Evolutionary conservation across 306 rosid species (phyloP).

Genomic region (Chamaecrista fasciculata): DNA sequence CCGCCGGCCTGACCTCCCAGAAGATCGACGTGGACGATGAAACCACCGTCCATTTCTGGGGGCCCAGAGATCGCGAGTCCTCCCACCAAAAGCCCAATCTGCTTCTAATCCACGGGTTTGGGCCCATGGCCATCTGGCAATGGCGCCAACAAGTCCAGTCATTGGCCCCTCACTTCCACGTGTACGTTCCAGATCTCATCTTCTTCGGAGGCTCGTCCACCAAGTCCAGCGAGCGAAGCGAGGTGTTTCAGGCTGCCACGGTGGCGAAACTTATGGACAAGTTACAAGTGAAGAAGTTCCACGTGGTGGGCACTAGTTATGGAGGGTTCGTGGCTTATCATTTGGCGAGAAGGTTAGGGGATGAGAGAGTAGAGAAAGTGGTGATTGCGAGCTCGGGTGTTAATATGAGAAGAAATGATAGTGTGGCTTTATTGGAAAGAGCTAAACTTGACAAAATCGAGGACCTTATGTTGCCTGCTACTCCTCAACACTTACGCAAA

Average conservation of each 20-base stretch:
- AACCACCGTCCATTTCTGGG: conserved; percentile 74
- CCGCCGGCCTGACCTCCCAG: conserved; percentile 61
- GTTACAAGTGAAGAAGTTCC: conserved; percentile 41
- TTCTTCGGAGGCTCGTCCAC: conserved; percentile 80
- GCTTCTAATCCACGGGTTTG: conserved; percentile 82
- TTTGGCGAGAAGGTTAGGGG: conserved; percentile 59
- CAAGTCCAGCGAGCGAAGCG: conserved; percentile 50
- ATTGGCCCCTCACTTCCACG: conserved; percentile 53
- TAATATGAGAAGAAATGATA: conserved; percentile 50
- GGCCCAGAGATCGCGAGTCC: conserved; percentile 35
- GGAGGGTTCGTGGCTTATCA: conserved; percentile 85
- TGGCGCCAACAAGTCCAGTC: conserved; percentile 81
- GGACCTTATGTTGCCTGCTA: conserved; percentile 69
- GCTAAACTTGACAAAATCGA: conserved; percentile 54
- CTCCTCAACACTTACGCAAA: conserved; percentile 51
- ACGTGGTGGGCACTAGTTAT: conserved; percentile 79
- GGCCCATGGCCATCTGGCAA: conserved; percentile 75
- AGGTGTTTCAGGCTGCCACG: conserved; percentile 62
- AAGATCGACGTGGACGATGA: conserved; percentile 42
- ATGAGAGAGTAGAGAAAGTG: conserved; percentile 69
- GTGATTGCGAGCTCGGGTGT: conserved; percentile 90
- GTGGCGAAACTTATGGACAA: conserved; percentile 60
- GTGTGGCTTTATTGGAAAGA: conserved; percentile 47
- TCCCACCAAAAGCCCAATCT: conserved; percentile 41
- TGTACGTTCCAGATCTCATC: conserved; percentile 76